Evolutionary conservation across 352 stramenopile genomes (phyloP), one percentile per base, ranked within the genome.

Genomic region (Pythium grandisporangium): DNA sequence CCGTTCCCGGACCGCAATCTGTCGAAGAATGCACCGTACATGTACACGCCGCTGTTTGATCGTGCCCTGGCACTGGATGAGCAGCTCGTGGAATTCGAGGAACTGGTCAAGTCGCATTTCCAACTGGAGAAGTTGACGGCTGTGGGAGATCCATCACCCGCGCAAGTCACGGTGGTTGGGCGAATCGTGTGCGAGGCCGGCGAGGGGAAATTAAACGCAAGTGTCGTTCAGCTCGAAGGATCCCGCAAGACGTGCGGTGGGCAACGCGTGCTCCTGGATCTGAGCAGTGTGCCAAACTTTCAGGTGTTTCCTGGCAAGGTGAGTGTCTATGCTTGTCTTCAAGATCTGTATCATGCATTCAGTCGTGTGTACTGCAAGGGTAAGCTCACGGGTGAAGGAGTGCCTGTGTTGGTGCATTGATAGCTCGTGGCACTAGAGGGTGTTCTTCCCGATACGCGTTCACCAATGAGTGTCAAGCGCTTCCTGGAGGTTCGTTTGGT

Each of bases 221-320:
- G 74, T 33, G 74, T 89, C 6, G 69, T 88, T 19, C 72, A 91
- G 45, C 58, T 93, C 8, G 80, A 93, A 66, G 80, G 80, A 20
- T 78, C 77, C 6, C 76, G 80, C 12, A 86, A 87, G 42, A 81
- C 76, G 14, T 91, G 80, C 48, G 80, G 80, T 39, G 77, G 80
- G 0, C 80, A 91, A 40, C 77, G 80, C 16, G 66, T 93, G 37
- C 63, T 86, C 17, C 55, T 93, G 2, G 77, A 91, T 44, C 48
- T 93, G 32, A 85, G 66, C 11, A 53, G 53, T 30, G 66, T 93
- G 16, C 55, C 73, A 4, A 81, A 69, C 16, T 71, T 93, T 12
- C 70, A 90, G 55, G 55, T 90, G 26, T 93, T 91, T 42, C 80
- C 77, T 12, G 80, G 80, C 25, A 90, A 93, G 66, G 77, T 90